phyloP scores from a whole-genome alignment of 2,329 filamentous ascomycete species.

The Fusarium cicatricum region DNA sequence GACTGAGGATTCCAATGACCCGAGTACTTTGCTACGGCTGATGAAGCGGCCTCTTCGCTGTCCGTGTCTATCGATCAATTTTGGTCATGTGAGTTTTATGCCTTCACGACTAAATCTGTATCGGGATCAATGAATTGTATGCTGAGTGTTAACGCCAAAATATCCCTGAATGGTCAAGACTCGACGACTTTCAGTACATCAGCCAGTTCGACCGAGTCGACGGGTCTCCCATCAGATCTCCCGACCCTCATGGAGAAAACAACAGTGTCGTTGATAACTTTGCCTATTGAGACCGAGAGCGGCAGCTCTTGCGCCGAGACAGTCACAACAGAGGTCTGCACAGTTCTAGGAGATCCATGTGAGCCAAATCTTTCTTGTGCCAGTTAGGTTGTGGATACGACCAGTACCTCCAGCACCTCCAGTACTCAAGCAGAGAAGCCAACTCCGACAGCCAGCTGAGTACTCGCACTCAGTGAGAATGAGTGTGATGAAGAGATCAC shows the following conservation, averaged over 20 bases:
- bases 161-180: constrained; percentile 7
- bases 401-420: background rate
- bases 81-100: constrained; percentile 10
- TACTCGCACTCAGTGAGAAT: background rate
- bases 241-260: constrained; percentile 3
- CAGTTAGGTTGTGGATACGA: constrained; percentile 2
- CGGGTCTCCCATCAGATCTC: background rate
- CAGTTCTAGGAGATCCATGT: background rate
- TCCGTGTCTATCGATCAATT: constrained; percentile 1
- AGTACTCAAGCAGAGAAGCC: constrained; percentile 1
- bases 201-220: background rate
- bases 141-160: background rate
- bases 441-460: background rate
- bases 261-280: background rate
- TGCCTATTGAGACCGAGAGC: background rate
- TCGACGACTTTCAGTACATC: constrained; percentile 7
- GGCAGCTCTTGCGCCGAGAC: constrained; percentile 12
- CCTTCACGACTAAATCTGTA: background rate
- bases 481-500: background rate
- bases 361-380: constrained; percentile 8
- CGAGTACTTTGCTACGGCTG: background rate
- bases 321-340: constrained; percentile 1
- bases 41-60: background rate
- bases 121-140: background rate
- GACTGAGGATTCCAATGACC: constrained; percentile 1